Base-by-base conservation (phyloP, 345 rosid species). In the Linum usitatissimum region DNA sequence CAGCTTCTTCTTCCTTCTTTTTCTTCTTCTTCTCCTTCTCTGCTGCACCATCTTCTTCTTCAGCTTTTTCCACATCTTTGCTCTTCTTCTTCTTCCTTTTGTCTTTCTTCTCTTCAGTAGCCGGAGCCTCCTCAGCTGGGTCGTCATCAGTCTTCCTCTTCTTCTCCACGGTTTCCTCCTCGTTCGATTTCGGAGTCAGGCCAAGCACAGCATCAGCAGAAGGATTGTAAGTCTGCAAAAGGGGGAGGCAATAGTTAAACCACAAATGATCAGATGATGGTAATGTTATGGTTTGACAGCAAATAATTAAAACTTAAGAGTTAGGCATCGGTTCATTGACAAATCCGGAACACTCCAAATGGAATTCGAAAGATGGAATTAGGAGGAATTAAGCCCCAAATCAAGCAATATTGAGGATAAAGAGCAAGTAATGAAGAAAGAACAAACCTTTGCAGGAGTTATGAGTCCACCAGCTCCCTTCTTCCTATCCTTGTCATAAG, bases 401-500 rank as follows among this genome's bases (percentile, higher is more conserved):
- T n/a, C n/a, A n/a, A n/a, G n/a, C n/a, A n/a, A n/a, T n/a, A n/a
- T 23, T 23, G 28, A 23, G 28, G 45, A 15, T 36, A 30, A 61
- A 55, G n/a, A 1, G 13, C 38, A 10, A 4, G 18, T 8, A 13
- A 9, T 30, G 28, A 34, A 55, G 4, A 21, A 62, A 18, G 54
- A 64, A 15, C 59, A 45, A 51, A 87, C 97, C 96, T 89, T 89
- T 19, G 97, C 96, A 70, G 93, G 77, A 60, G 95, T 87, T 68
- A 87, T 80, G 58, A 85, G 66, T 31, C 79, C 96, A 23, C 91
- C 86, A 23, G 86, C 66, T 6, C 90, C 88, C 70, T 69, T 79
- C 87, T 82, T 92, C 20, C 82, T 64, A 67, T 92, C 97, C 70
- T 87, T 89, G 72, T 89, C 88, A 74, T 87, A 86, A 56, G 70